Evolutionary conservation across 2,329 filamentous ascomycete species (phyloP), one percentile per base, ranked within the genome.

Genomic region (Fusarium fracticaudum): DNA sequence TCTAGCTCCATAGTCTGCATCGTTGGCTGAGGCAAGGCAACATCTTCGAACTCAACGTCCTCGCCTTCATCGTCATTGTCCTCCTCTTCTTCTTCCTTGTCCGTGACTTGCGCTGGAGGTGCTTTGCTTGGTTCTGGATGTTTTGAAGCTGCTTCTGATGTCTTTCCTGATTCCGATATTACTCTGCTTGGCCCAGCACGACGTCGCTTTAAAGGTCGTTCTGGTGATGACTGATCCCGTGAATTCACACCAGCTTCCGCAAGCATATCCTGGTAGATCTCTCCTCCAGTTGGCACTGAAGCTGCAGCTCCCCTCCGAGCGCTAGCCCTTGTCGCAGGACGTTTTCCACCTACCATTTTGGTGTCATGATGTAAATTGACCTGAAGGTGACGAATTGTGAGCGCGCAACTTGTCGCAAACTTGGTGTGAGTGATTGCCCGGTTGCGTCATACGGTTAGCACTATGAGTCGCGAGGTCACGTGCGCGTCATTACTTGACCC

Each of bases 1-100:
- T 87, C 86, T 61, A 84, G 78, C 51, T 86, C 83, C 62, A 88
- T 82, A 3, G 87, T 90, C 76, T 90, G 88, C 24, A 88, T 74
- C 0, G 84, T 87, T 1, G 87, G 83, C 20, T 81, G 72, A 2
- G 88, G 87, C 7, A 88, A 74, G 8, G 79, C 73, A 4, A 89
- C 86, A 75, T 89, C 87, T 69, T 89, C 84, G 72, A 89, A 88
- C 48, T 87, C 84, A 29, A 86, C 63, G 18, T 83, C 81, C 7
- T 86, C 85, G 8, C 85, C 85, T 7, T 85, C 83, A 2, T 84
- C 81, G 4, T 81, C 82, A 11, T 80, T 76, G 1, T 76, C 67
- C 45, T 76, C 67, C 45, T 57, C 72, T 38, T 64, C 72, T 7
- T 67, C 66, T 51, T 58, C 72, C 41, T 64, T 40, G n/a, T 35